These are phyloP conservation scores for Odontarrhena argentea DNA, from an alignment of 345 rosid genomes.

Conservation along the genomic window DNA sequence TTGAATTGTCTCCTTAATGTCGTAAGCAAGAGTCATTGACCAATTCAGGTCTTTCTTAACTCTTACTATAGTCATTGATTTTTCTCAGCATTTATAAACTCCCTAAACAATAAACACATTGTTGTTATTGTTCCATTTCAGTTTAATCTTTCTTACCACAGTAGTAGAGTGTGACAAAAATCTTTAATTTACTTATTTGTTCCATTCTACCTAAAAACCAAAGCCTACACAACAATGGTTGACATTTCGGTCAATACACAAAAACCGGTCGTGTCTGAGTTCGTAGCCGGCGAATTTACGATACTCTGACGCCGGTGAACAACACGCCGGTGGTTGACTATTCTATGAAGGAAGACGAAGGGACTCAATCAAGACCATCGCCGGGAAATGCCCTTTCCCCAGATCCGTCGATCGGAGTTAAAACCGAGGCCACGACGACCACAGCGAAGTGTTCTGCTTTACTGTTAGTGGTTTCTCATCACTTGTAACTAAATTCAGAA, in stretches of 20 bases:
- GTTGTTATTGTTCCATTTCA: neutral
- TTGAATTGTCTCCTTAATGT: conserved; percentile 17
- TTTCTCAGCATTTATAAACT: neutral
- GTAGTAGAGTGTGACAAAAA: neutral
- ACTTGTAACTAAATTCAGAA: neutral
- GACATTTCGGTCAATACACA: too few species aligned
- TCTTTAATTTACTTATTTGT: neutral
- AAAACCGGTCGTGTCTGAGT: too few species aligned
- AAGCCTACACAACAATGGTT: too few species aligned
- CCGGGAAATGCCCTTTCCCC: conserved; percentile 37
- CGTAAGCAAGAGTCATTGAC: conserved; percentile 25
- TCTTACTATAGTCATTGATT: conserved; percentile 7
- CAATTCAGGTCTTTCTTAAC: neutral
- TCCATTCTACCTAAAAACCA: too few species aligned
- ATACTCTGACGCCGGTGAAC: conserved; percentile 6
- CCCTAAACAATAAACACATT: neutral
- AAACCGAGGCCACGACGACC: neutral
- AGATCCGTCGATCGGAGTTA: conserved; percentile 25
- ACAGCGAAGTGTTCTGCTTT: conserved; percentile 23
- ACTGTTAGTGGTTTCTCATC: conserved; percentile 9
- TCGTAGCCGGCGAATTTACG: conserved; percentile 2
- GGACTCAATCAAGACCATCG: conserved; percentile 30
- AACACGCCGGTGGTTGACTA: neutral
- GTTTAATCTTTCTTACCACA: neutral
- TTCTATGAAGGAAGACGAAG: conserved; percentile 53